phyloP scores from a whole-genome alignment of 169 alveolate species.

The Plasmodium cynomolgi region DNA sequence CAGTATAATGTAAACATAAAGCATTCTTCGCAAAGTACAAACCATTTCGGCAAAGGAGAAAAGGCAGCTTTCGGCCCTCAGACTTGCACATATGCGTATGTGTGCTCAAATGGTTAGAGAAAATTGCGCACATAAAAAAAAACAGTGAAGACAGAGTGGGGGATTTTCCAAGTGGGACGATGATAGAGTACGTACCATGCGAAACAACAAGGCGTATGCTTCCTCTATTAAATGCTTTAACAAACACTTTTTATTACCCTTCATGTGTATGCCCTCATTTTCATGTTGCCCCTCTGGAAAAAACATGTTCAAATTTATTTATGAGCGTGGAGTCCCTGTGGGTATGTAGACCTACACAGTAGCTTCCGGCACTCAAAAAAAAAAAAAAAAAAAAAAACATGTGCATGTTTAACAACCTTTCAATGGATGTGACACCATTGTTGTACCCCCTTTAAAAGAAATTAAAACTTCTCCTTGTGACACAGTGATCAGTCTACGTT shows the following conservation, averaged over 20 bases:
- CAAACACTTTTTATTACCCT: background rate
- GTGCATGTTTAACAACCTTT: background rate
- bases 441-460: background rate
- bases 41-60: background rate
- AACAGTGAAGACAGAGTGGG: background rate
- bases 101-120: background rate
- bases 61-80: background rate
- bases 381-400: slow-evolving; percentile 7
- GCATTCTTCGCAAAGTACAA: background rate
- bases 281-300: background rate
- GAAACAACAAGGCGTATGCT: background rate
- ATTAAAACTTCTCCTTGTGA: background rate
- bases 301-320: background rate
- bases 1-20: background rate
- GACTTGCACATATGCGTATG: background rate
- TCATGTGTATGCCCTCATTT: background rate
- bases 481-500: background rate
- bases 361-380: background rate
- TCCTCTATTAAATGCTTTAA: background rate
- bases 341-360: background rate
- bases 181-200: background rate
- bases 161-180: background rate
- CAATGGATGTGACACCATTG: background rate
- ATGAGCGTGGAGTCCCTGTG: background rate
- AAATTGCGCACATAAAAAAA: background rate